Percentiles rank a stretch among this genome's conserved stretches.
phyloP scores from a whole-genome alignment of 2,329 filamentous ascomycete genomes.

The Phialocephala sp. region DNA sequence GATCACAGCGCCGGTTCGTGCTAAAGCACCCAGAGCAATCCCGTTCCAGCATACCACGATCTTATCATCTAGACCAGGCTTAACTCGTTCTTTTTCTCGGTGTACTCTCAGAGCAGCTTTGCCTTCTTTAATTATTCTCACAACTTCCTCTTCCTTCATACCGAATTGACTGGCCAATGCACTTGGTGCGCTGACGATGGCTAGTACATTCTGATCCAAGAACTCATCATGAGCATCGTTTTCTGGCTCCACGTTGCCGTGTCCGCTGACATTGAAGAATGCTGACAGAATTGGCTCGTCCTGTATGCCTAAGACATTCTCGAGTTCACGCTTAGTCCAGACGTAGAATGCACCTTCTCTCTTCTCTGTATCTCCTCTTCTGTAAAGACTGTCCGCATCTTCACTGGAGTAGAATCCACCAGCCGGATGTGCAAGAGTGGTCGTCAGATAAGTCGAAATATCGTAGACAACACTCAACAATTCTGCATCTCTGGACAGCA shows the following conservation, averaged over 20 bases:
- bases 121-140: conserved; percentile 69
- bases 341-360: conserved; percentile 93
- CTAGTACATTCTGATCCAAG: conserved; percentile 88
- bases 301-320: conserved; percentile 71
- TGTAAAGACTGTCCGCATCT: conserved; percentile 83
- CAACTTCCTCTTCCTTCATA: conserved; percentile 71
- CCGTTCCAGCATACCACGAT: conserved; percentile 89
- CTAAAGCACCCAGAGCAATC: conserved; percentile 82
- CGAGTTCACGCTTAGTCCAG: conserved; percentile 89
- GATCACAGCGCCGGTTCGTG: conserved; percentile 75
- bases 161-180: conserved; percentile 78
- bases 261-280: conserved; percentile 82
- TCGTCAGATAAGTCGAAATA: conserved; percentile 84
- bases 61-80: conserved; percentile 85
- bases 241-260: conserved; percentile 83
- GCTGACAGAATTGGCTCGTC: conserved; percentile 77
- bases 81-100: conserved; percentile 74
- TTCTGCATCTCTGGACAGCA: conserved; percentile 62
- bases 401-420: conserved; percentile 89
- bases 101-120: conserved; percentile 72
- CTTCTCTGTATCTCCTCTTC: conserved; percentile 77
- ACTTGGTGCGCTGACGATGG: conserved; percentile 68
- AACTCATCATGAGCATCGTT: conserved; percentile 94
- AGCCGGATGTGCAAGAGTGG: conserved; percentile 67
- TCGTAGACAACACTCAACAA: conserved; percentile 81